These are phyloP conservation scores for Metahyphopichia silvanorum DNA, from an alignment of 805 yeast species.

Conservation along the genomic window DNA sequence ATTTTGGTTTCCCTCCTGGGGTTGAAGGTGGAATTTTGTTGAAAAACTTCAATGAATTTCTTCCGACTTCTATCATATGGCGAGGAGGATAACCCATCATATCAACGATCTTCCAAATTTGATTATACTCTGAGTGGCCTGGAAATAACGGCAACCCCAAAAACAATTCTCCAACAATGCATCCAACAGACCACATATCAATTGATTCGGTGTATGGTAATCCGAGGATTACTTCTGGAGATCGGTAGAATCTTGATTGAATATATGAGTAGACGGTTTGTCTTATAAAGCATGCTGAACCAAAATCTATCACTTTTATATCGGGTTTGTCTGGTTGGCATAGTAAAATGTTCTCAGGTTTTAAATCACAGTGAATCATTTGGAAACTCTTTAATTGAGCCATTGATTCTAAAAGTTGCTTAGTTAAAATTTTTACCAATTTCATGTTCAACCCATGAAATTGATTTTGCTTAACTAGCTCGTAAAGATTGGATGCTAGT, in stretches of 20 bases:
- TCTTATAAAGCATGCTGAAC: conserved; percentile 89
- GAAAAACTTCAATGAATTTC: conserved; percentile 70
- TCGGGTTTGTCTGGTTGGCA: conserved; percentile 79
- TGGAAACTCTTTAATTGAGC: conserved; percentile 77
- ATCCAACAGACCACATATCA: conserved; percentile 97
- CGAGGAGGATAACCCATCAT: conserved; percentile 86
- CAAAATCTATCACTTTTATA: conserved; percentile 92
- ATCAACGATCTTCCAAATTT: conserved; percentile 74
- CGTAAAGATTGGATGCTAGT: conserved; percentile 83
- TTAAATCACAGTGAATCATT: conserved; percentile 92
- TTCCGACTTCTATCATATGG: conserved; percentile 97
- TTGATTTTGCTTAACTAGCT: conserved; percentile 86
- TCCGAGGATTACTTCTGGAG: conserved; percentile 92
- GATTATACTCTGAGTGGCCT: conserved; percentile 92
- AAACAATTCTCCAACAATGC: conserved; percentile 86
- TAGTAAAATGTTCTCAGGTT: conserved; percentile 90
- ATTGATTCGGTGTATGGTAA: conserved; percentile 89
- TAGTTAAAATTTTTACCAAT: conserved; percentile 72
- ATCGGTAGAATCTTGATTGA: conserved; percentile 88
- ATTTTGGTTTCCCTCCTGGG: conserved; percentile 26
- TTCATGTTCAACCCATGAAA: conserved; percentile 85
- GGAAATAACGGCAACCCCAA: conserved; percentile 93
- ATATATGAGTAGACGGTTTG: conserved; percentile 88
- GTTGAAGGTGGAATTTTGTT: conserved; percentile 33
- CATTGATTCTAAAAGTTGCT: conserved; percentile 78